Base-by-base conservation (phyloP, 352 stramenopile genomes). In the Phytophthora sojae region DNA sequence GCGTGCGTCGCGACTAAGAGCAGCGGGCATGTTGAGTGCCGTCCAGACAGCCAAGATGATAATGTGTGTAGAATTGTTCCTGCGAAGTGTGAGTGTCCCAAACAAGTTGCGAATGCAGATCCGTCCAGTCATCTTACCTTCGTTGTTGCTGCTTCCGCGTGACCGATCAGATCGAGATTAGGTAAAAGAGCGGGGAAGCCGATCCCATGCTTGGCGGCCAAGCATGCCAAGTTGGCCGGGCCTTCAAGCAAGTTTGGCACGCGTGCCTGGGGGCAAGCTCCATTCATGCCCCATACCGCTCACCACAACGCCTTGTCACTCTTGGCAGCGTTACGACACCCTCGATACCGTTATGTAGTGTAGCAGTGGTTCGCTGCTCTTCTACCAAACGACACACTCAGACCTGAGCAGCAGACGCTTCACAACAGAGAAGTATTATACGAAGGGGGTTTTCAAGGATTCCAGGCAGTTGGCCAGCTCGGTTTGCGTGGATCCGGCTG, bases 1-100 rank as follows among this genome's bases (percentile, higher is more conserved):
- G 54, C 3, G 50, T 73, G 45, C 59, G 66, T 11, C 67, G 61
- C 23, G 17, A 74, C 29, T 74, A 65, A 60, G 32, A 5, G 29
- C 11, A n/a, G 53, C 32, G 6, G 35, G 35, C 35, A 14, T 42
- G 6, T 14, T 15, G 9, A 15, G 11, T 23, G n/a, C n/a, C 21
- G 37, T 56, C 14, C 26, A 56, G 53, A 12, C 8, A 14, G 1
- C 35, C 35, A 44, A 44, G 35, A 44, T 14, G 14, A 12, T 37
- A 61, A 32, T 32, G 35, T 62, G 29, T 2, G 57, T 63, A 67
- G 8, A 39, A 53, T 54, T 47, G 49, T 52, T 14, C 8, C n/a
- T n/a, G n/a, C n/a, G n/a, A n/a, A n/a, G n/a, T n/a, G n/a, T 53
- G 25, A 51, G 44, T 17, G 44, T 51, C 19, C 44, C 15, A 25